Evolutionary conservation across 73 alveolate species (phyloP), one percentile per base, ranked within the genome.

Genomic region (Stentor roeselii): DNA sequence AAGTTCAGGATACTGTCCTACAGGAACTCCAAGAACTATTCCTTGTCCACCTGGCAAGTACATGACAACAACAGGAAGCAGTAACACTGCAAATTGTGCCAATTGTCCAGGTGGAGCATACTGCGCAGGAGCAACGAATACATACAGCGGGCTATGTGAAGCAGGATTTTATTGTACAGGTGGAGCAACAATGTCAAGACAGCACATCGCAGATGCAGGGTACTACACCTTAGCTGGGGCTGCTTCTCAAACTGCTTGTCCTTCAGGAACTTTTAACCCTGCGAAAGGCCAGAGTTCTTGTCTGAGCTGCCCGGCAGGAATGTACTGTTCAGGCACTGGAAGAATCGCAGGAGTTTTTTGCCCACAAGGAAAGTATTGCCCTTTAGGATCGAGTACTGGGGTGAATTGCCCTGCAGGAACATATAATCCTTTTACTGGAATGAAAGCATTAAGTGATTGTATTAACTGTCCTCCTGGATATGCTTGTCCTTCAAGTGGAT

Each of bases 11-110:
- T 86, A 42, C 83, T 86, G 92, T 39, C 84, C 58, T 59, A 59
- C 75, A 58, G 95, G 95, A 41, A 31, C 30, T 14, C 36, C 27
- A 31, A 38, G 86, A 32, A 90, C 91, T 0, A 87, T 92, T 31
- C 88, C 78, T n/a, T 93, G 97, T 78, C 86, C 90, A 37, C 87
- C 77, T 27, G 98, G 98, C 21, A 89, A 87, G 58, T 93, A 86
- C 84, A 75, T 88, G 82, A 36, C 84, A 1, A 75, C 76, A 34
- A 59, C 82, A 27, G 89, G 90, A 59, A 80, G 84, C 42, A 15
- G 41, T 38, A 76, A 89, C 32, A 74, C 92, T 41, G 84, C 74
- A 59, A 90, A 83, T 30, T 94, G 98, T 76, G 39, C 85, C 4
- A 36, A 1, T 14, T 83, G 87, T 58, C 90, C 83, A 36, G 78